Percentiles rank a stretch among this genome's conserved stretches.
phyloP scores from a whole-genome alignment of 2,329 filamentous ascomycete species.

The Clonostachys rhizophaga region DNA sequence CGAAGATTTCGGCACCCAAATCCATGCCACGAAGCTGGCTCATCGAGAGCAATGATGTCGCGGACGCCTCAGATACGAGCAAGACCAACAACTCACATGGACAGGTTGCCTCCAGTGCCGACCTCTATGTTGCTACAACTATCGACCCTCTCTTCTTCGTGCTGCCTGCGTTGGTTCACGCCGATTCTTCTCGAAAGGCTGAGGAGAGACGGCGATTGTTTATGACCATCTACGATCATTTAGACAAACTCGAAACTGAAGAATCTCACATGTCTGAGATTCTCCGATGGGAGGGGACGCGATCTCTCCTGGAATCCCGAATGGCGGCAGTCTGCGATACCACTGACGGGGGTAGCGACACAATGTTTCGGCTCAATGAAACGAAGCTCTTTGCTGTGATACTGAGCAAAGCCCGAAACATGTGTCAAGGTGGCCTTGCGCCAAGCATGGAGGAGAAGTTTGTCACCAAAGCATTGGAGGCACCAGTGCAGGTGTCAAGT shows the following conservation, averaged over 20 bases:
- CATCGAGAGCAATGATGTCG: conserved; percentile 29
- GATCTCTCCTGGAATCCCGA: conserved; percentile 53
- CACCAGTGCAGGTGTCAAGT: conserved; percentile 58
- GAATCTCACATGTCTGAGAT: conserved; percentile 56
- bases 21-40: conserved; percentile 58
- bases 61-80: conserved; percentile 2
- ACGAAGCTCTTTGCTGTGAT: conserved; percentile 64
- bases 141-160: conserved; percentile 83
- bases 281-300: conserved; percentile 40
- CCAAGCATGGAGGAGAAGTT: conserved; percentile 82
- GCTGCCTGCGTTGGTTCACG: conserved; percentile 61
- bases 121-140: conserved; percentile 78
- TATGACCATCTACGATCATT: conserved; percentile 65
- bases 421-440: conserved; percentile 64
- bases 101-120: conserved; percentile 56
- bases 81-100: conserved; percentile 4
- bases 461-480: conserved; percentile 69
- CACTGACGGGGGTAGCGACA: conserved; percentile 78
- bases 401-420: conserved; percentile 64
- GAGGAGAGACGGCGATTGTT: conserved; percentile 57
- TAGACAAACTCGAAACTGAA: conserved; percentile 54
- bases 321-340: conserved; percentile 73
- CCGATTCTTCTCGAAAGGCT: conserved; percentile 29
- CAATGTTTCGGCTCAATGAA: conserved; percentile 76
- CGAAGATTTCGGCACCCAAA: conserved; percentile 46